A percentile compares a stretch with the other conserved stretches of the same genome.
phyloP scores from a whole-genome alignment of 805 yeast species.

The Blastobotrys muscicola region DNA sequence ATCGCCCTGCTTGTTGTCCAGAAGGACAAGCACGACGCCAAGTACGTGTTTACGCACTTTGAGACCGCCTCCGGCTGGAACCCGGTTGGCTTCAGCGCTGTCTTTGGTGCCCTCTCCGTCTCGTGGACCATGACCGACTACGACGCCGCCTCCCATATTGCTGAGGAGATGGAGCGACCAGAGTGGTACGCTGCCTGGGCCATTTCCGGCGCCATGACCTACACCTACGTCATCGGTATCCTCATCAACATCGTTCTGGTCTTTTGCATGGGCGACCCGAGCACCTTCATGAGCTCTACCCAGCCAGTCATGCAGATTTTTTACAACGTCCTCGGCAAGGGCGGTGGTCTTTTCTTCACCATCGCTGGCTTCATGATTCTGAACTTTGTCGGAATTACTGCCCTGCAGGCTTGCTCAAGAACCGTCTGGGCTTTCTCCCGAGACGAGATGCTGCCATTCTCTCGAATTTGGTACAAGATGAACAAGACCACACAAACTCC shows the following conservation, averaged over 20 bases:
- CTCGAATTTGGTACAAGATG: slow-evolving; percentile 55
- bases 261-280: slow-evolving; percentile 60
- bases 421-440: slow-evolving; percentile 73
- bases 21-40: slow-evolving; percentile 15
- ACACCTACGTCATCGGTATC: slow-evolving; percentile 61
- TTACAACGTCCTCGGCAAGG: slow-evolving; percentile 36
- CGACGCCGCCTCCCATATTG: slow-evolving; percentile 71
- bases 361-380: slow-evolving; percentile 63
- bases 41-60: slow-evolving; percentile 26
- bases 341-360: slow-evolving; percentile 17
- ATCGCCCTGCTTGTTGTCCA: slow-evolving; percentile 15
- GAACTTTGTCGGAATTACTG: slow-evolving; percentile 56
- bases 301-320: slow-evolving; percentile 67
- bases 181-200: slow-evolving; percentile 70
- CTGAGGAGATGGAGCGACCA: slow-evolving; percentile 72
- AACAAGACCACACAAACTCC: slow-evolving; percentile 53
- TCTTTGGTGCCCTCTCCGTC: slow-evolving; percentile 70
- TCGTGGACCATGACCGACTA: slow-evolving; percentile 75
- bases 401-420: slow-evolving; percentile 74
- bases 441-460: slow-evolving; percentile 68
- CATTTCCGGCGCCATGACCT: slow-evolving; percentile 51
- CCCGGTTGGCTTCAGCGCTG: slow-evolving; percentile 60
- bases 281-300: slow-evolving; percentile 60
- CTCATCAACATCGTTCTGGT: slow-evolving; percentile 64
- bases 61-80: slow-evolving; percentile 39